These are phyloP conservation scores for Picea abies DNA, from an alignment of 83 land plant species.

Conservation along the genomic window DNA sequence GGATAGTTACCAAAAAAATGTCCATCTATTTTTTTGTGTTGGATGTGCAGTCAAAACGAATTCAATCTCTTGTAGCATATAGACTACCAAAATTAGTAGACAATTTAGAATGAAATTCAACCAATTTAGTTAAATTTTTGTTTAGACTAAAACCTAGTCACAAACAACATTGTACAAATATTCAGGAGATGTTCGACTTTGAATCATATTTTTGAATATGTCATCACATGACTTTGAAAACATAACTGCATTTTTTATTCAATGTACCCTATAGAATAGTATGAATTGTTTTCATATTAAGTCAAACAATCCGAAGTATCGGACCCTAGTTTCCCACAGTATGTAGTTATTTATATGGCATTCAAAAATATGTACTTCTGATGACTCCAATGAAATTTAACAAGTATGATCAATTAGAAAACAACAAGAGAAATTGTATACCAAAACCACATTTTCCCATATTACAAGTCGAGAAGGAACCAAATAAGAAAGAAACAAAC, in stretches of 20 bases:
- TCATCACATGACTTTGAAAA: slow-evolving; percentile 97
- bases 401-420: not conserved
- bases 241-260: slow-evolving; percentile 40
- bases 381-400: not conserved
- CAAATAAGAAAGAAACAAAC: not conserved
- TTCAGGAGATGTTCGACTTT: slow-evolving; percentile 75
- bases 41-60: slow-evolving; percentile 99
- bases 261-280: slow-evolving; percentile 51
- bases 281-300: not conserved
- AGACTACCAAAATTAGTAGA: not conserved
- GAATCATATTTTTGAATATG: slow-evolving; percentile 72
- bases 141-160: slow-evolving; percentile 58
- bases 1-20: no score
- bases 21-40: slow-evolving; percentile 90
- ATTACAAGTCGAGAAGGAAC: not conserved
- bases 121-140: not conserved
- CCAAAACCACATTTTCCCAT: not conserved
- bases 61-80: slow-evolving; percentile 76
- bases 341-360: not conserved
- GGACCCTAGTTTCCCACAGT: not conserved
- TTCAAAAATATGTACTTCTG: not conserved
- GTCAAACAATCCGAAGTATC: not conserved
- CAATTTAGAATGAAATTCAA: not conserved
- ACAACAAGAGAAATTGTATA: not conserved
- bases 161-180: slow-evolving; percentile 85